These are phyloP conservation scores for Geoglossum cookeanum DNA, from an alignment of 2,329 filamentous ascomycete species.

Conservation along the genomic window DNA sequence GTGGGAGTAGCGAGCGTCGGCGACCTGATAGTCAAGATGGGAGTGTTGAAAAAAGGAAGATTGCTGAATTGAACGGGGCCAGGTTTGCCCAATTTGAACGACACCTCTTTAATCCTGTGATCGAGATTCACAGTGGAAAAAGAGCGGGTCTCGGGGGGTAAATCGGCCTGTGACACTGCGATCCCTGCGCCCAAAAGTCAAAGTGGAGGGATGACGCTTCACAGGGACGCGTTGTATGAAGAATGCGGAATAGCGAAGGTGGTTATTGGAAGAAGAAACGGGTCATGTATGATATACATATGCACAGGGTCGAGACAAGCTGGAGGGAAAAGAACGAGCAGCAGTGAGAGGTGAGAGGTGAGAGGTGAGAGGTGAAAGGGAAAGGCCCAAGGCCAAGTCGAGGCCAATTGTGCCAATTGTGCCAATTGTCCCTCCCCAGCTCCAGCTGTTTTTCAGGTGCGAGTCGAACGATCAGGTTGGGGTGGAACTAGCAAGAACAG, in stretches of 20 bases:
- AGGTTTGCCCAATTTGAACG: neutral
- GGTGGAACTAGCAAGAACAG: neutral
- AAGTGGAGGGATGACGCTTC: neutral
- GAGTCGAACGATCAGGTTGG: neutral
- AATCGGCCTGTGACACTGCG: neutral
- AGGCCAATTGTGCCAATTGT: neutral
- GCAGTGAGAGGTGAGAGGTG: neutral
- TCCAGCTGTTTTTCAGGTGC: neutral
- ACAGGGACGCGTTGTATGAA: neutral
- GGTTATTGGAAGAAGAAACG: neutral
- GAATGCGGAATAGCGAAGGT: neutral
- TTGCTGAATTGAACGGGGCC: neutral
- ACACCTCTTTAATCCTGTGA: neutral
- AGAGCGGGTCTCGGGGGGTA: neutral
- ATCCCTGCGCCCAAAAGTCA: conserved; percentile 1
- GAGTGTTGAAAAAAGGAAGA: neutral
- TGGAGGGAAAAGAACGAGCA: neutral
- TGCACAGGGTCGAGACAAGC: neutral
- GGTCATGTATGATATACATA: neutral
- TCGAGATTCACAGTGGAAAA: neutral
- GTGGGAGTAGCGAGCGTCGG: neutral
- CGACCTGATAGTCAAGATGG: neutral
- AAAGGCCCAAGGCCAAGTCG: neutral
- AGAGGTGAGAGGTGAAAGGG: neutral
- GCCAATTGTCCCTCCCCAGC: neutral